phyloP scores from a whole-genome alignment of 306 rosid species.

The Casuarina equisetifolia region DNA sequence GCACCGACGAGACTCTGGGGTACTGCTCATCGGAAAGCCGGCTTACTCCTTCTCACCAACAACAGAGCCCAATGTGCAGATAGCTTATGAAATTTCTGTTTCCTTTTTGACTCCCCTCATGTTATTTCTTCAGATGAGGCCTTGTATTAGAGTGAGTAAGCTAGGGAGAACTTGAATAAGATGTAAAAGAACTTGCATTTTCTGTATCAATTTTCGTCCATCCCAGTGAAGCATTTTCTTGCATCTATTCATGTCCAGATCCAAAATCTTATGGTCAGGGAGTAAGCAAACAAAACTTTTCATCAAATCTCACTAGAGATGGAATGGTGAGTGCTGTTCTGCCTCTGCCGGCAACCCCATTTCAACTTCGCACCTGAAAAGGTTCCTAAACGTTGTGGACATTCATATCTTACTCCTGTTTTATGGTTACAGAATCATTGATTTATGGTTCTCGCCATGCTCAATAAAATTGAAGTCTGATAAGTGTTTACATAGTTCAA shows the following conservation, averaged over 20 bases:
- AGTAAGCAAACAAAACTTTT: too few relatives aligned
- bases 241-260: background rate
- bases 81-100: slow-evolving; percentile 30
- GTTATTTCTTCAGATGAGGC: slow-evolving; percentile 36
- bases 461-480: too few relatives aligned
- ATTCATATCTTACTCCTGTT: too few relatives aligned
- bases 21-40: slow-evolving; percentile 53
- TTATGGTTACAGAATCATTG: too few relatives aligned
- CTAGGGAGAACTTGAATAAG: slow-evolving; percentile 26
- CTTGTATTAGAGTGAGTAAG: slow-evolving; percentile 24
- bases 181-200: slow-evolving; percentile 22
- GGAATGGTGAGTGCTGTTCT: too few relatives aligned
- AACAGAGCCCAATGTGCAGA: slow-evolving; percentile 88
- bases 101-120: slow-evolving; percentile 11
- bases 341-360: too few relatives aligned
- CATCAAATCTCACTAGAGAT: too few relatives aligned
- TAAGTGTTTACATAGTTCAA: too few relatives aligned
- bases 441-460: too few relatives aligned
- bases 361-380: too few relatives aligned
- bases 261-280: too few relatives aligned
- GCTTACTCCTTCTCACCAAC: slow-evolving; percentile 54
- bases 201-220: slow-evolving; percentile 1
- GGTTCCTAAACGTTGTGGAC: too few relatives aligned
- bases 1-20: slow-evolving; percentile 40
- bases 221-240: background rate